Evolutionary conservation across 768 basidiomycete species (phyloP).

Genomic region (Phlegmacium glaucopus): DNA sequence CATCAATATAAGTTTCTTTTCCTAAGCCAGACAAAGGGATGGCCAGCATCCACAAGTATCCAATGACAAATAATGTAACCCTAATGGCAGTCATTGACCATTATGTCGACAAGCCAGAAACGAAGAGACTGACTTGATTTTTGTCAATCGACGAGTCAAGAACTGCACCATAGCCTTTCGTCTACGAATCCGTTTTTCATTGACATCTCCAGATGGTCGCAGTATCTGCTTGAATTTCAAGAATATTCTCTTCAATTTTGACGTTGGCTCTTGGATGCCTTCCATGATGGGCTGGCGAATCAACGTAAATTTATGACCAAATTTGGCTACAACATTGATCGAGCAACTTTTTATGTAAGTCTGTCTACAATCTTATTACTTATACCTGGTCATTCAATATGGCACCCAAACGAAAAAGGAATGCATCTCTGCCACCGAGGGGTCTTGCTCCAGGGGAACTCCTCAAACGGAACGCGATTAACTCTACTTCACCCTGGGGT

Average conservation of each 20-base stretch:
- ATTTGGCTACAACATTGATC: too few species aligned
- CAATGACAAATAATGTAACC: constrained; percentile 52
- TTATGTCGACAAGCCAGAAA: not conserved
- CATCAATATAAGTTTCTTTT: constrained; percentile 80
- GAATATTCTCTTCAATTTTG: constrained; percentile 12
- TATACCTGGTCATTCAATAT: constrained; percentile 28
- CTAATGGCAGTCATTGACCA: constrained; percentile 33
- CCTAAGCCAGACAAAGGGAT: constrained; percentile 68
- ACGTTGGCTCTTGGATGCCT: not conserved
- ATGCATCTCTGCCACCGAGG: constrained; percentile 39
- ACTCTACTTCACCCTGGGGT: constrained; percentile 61
- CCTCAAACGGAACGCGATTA: constrained; percentile 54
- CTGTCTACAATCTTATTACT: not conserved
- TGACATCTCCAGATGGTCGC: constrained; percentile 21
- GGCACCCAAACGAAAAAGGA: constrained; percentile 59
- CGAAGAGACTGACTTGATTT: constrained; percentile 32
- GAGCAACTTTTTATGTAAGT: too few species aligned
- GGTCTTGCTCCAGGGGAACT: constrained; percentile 62
- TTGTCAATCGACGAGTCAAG: constrained; percentile 31
- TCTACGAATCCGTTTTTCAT: constrained; percentile 42
- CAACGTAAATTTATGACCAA: too few species aligned
- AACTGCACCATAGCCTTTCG: constrained; percentile 33
- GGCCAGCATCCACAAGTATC: constrained; percentile 81
- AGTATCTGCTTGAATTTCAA: constrained; percentile 21
- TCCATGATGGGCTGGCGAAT: not conserved